Conservation (phyloP, 306 rosid species). For the Inga oerstediana region DNA sequence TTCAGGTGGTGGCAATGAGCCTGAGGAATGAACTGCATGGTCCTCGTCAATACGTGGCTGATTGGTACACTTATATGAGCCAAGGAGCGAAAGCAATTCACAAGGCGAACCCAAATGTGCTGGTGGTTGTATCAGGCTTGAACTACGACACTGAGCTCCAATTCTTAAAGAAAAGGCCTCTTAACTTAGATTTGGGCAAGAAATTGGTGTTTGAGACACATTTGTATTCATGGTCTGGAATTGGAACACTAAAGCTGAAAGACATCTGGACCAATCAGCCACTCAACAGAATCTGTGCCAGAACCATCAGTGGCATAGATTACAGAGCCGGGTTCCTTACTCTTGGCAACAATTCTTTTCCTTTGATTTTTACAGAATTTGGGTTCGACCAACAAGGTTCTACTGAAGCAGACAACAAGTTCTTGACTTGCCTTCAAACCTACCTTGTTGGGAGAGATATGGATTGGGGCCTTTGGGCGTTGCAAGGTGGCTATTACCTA, state of each 20-base stretch:
- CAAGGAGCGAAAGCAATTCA: constrained; percentile 48
- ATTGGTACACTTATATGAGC: constrained; percentile 47
- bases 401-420: constrained; percentile 38
- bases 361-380: constrained; percentile 56
- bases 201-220: constrained; percentile 58
- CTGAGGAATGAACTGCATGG: constrained; percentile 67
- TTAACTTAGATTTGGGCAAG: constrained; percentile 36
- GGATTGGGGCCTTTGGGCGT: constrained; percentile 70
- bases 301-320: constrained; percentile 33
- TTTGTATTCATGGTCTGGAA: constrained; percentile 58
- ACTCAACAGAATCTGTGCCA: constrained; percentile 47
- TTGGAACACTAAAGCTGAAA: constrained; percentile 44
- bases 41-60: constrained; percentile 40
- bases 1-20: constrained; percentile 60
- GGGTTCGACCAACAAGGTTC: constrained; percentile 45
- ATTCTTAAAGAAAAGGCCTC: constrained; percentile 38
- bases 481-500: constrained; percentile 50
- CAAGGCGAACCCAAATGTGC: constrained; percentile 41
- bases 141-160: constrained; percentile 58
- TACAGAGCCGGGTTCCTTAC: constrained; percentile 50
- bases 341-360: constrained; percentile 33
- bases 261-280: constrained; percentile 53
- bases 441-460: constrained; percentile 55
- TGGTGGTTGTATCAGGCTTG: constrained; percentile 55
- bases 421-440: constrained; percentile 61